These are phyloP conservation scores for Jacaranda copaia DNA, from an alignment of 257 asterid species.

Conservation along the genomic window DNA sequence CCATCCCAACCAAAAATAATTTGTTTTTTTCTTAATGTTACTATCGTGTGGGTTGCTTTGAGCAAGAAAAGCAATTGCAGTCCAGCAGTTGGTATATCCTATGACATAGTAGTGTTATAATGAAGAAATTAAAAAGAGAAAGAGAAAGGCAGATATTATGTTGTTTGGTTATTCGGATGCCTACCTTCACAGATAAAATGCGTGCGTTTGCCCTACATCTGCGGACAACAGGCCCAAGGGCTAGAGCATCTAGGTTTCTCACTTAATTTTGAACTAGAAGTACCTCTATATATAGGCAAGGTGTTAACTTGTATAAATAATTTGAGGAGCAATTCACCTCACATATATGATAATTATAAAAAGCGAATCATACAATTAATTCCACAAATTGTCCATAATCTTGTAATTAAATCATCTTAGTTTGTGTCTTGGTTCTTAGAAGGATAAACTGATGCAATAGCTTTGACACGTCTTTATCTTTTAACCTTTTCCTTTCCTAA, in stretches of 20 bases:
- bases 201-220: not conserved
- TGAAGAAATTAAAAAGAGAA: not conserved
- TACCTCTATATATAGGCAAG: not conserved
- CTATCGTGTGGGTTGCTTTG: not conserved
- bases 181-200: slow-evolving; percentile 4
- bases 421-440: not conserved
- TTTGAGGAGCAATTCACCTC: not conserved
- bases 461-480: not conserved
- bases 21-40: not conserved
- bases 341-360: not conserved
- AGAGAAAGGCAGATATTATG: not conserved
- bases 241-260: not conserved
- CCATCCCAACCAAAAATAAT: not conserved
- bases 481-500: not conserved
- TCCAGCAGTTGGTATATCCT: not conserved
- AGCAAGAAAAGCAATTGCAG: not conserved
- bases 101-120: not conserved
- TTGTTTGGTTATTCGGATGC: not conserved
- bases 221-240: not conserved
- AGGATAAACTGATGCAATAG: not conserved
- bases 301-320: not conserved
- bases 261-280: not conserved
- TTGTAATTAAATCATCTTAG: not conserved
- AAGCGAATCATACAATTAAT: not conserved
- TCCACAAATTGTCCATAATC: not conserved